Base-by-base conservation (phyloP, 768 basidiomycete species). In the Lentinus tigrinus region DNA sequence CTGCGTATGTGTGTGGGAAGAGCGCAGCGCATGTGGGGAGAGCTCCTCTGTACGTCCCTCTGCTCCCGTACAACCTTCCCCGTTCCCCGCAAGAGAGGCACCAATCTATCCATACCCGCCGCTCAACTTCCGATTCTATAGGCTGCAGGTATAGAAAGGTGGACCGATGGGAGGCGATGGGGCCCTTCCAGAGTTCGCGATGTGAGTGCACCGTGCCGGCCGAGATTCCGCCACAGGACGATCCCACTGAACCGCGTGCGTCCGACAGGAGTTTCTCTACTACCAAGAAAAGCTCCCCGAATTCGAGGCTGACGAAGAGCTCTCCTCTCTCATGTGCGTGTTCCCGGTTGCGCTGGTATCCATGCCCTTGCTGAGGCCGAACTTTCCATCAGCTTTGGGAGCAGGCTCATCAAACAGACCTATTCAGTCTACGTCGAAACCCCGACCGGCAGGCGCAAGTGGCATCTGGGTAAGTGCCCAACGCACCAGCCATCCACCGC, bases 1-100 rank as follows among this genome's bases (percentile, higher is more conserved):
- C 14, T 83, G 81, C 56, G 85, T 92, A 34, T 93, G 84, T 62
- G 89, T 93, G 38, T 93, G 91, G 90, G 89, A 92, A 68, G 91
- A 93, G 69, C 79, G 90, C 55, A 85, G 85, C 5, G 79, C 86
- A 14, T 83, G 82, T 60, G 72, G 84, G 49, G 89, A 88, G 60
- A 78, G 83, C 27, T 83, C 82, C 47, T 87, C 87, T 58, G 86
- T 89, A 67, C 67, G 81, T 74, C 38, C 23, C 44, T 44, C 16
- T 27, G 28, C 4, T 49, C 53, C 47, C 40, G 24, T 47, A 36
- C 55, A 43, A 58, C 54, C 56, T 65, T 61, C 57, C 65, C 53
- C 31, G 47, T 52, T n/a, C 21, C 24, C 2, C 50, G n/a, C n/a
- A n/a, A n/a, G n/a, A n/a, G 47, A 48, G 53, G 57, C 13, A 46